These are phyloP conservation scores for Dothistroma septosporum DNA, from an alignment of 2,329 filamentous ascomycete species.

Conservation along the genomic window DNA sequence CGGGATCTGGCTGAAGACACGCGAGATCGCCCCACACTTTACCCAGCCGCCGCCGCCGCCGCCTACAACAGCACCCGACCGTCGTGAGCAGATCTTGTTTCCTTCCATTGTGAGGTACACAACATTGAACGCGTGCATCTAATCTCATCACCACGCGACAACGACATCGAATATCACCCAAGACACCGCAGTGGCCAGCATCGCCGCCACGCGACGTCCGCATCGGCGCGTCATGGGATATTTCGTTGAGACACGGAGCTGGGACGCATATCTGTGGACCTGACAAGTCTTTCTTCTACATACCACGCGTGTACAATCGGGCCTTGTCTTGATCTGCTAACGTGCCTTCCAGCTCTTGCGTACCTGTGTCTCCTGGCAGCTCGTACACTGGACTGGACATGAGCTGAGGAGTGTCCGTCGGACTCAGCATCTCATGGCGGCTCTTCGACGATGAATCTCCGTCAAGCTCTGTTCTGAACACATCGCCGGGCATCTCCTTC, in stretches of 20 bases:
- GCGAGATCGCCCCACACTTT: neutral
- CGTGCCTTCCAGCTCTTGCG: neutral
- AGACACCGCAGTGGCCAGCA: neutral
- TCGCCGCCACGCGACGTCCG: neutral
- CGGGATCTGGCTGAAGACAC: neutral
- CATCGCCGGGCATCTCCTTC: constrained; percentile 1
- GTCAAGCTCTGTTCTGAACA: neutral
- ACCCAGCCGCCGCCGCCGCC: too few relatives aligned
- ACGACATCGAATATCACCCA: neutral
- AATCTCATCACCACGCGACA: neutral
- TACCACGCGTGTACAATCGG: neutral
- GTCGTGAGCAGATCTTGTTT: too few relatives aligned
- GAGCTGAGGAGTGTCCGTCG: neutral
- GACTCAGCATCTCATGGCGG: neutral
- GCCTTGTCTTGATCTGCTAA: neutral
- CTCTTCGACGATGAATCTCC: neutral
- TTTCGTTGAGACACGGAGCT: neutral
- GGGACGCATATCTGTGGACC: neutral
- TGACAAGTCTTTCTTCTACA: neutral
- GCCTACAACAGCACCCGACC: neutral
- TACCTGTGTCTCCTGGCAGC: neutral
- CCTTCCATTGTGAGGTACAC: neutral
- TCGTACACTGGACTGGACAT: constrained; percentile 3
- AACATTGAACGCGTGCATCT: neutral
- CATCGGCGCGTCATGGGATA: neutral